Base-by-base conservation (phyloP, 2,329 filamentous ascomycete species). In the Penicillium sp. region DNA sequence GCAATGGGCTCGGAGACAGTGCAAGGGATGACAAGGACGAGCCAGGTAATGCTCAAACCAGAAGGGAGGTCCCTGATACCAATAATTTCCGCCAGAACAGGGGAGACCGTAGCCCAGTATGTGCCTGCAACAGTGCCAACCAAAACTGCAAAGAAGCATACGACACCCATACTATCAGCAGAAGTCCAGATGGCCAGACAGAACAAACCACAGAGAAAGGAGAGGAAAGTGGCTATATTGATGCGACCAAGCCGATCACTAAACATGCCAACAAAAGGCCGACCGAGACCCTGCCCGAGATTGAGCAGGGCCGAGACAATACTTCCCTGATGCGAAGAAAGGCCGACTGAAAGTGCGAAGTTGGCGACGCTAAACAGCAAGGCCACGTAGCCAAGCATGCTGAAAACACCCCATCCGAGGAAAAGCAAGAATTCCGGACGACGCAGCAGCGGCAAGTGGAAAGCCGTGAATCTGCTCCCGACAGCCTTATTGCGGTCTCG, bases 381-480 rank as follows among this genome's bases (percentile, higher is more conserved):
- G 0, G 83, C 79, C 16, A 85, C 79, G 55, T 87, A 87, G 5
- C 80, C 84, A 5, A 87, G 69, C 75, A 85, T 81, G 42, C 76
- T 81, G 53, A 85, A 73, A 50, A 80, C 75, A 0, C 80, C 82
- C 70, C 80, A 87, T 3, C 63, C 70, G 18, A 83, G 70, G n/a
- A 86, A 70, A 0, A 83, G 72, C 3, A 81, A 51, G 51, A 83
- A 82, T 55, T 86, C 78, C 0, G 72, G 66, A 1, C 75, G 72
- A 36, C 70, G 73, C 56, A 85, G 77, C 5, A 84, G 62, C 3
- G 70, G 67, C 19, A 75, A 62, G 59, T 81, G 77, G 57, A 84
- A 81, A 2, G 76, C 73, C 19, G 74, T 70, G 57, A 80, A 73
- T 2, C 72, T 73, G 42, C 73, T 72, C 8, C 78, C 77, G 46